A percentile compares a stretch with the other conserved stretches of the same genome.
Conservation (phyloP, 1,284 basidiomycete species). For the Xerocomus nothofagi region DNA sequence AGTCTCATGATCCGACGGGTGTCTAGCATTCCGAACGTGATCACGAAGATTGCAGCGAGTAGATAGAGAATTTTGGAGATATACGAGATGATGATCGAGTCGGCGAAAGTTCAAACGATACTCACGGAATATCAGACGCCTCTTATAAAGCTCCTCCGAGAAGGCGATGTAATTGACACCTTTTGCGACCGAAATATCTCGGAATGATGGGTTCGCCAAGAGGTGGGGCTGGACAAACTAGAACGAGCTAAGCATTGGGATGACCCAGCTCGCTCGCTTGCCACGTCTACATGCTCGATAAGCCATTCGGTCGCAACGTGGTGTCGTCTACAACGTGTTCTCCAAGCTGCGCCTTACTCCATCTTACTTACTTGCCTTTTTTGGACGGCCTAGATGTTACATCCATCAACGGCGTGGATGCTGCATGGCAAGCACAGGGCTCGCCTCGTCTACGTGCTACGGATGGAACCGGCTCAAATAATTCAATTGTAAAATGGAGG, state of each 20-base stretch:
- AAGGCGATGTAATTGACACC: slow-evolving; percentile 30
- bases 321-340: slow-evolving; percentile 26
- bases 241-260: slow-evolving; percentile 3
- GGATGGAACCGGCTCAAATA: neutral
- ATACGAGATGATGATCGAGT: slow-evolving; percentile 12
- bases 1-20: slow-evolving; percentile 37
- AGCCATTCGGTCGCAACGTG: slow-evolving; percentile 26
- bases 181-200: slow-evolving; percentile 18
- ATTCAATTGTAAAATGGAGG: slow-evolving; percentile 4
- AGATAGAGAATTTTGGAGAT: slow-evolving; percentile 32
- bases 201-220: slow-evolving; percentile 22
- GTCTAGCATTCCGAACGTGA: slow-evolving; percentile 36
- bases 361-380: slow-evolving; percentile 34
- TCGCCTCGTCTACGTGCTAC: slow-evolving; percentile 5
- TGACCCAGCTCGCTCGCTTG: slow-evolving; percentile 13
- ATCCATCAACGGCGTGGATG: slow-evolving; percentile 20
- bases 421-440: slow-evolving; percentile 27
- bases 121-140: slow-evolving; percentile 16
- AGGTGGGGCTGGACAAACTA: slow-evolving; percentile 11
- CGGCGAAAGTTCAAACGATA: slow-evolving; percentile 15
- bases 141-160: slow-evolving; percentile 28
- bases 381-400: slow-evolving; percentile 16
- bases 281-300: slow-evolving; percentile 6
- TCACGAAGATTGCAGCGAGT: slow-evolving; percentile 19
- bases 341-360: slow-evolving; percentile 19